These are phyloP conservation scores for Schizothecium vesticola DNA, from an alignment of 495 filamentous ascomycete genomes.

Conservation along the genomic window DNA sequence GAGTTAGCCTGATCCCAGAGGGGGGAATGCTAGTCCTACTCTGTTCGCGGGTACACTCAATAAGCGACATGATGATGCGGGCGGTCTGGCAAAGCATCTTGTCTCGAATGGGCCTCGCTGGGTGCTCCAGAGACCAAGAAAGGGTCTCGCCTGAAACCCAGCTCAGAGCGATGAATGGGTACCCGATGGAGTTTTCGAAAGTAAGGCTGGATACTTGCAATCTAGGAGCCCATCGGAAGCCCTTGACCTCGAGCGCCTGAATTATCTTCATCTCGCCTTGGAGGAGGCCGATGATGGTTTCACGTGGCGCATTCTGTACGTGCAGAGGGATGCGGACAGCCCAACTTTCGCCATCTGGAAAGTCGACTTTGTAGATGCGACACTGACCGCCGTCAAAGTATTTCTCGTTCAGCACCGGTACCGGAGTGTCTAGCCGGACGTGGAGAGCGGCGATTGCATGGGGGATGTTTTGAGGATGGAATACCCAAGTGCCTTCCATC, in stretches of 20 bases:
- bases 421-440: not conserved
- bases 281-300: not conserved
- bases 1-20: too few relatives aligned
- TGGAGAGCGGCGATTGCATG: not conserved
- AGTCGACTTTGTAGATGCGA: not conserved
- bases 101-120: too few relatives aligned
- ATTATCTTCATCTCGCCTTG: too few relatives aligned
- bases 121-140: too few relatives aligned
- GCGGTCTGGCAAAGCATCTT: too few relatives aligned
- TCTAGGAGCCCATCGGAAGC: not conserved
- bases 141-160: too few relatives aligned
- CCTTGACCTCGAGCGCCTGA: too few relatives aligned
- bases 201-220: not conserved
- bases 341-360: not conserved
- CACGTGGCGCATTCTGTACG: not conserved
- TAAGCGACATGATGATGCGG: too few relatives aligned
- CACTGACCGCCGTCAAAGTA: not conserved
- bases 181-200: too few relatives aligned
- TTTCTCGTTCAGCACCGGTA: not conserved
- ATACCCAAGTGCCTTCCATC: not conserved
- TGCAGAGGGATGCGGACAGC: not conserved
- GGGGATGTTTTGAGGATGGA: not conserved
- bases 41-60: too few relatives aligned
- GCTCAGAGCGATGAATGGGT: too few relatives aligned
- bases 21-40: too few relatives aligned